Percentiles rank a stretch among this genome's conserved stretches.
These are phyloP conservation scores for Erigeron canadensis DNA, from an alignment of 129 eudicot genomes.

Conservation along the genomic window DNA sequence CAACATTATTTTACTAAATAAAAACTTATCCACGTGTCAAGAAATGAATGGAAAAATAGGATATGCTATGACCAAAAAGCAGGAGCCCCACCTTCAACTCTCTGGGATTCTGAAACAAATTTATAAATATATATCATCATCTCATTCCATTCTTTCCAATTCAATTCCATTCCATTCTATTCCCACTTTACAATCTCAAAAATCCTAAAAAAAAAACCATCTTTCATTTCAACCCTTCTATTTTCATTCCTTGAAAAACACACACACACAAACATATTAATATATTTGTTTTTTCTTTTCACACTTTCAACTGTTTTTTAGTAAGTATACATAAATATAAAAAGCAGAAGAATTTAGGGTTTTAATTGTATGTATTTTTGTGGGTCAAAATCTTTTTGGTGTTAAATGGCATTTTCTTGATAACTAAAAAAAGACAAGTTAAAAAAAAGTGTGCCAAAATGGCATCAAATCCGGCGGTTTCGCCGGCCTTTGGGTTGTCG, in stretches of 20 bases:
- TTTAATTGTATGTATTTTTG: slow-evolving; percentile 15
- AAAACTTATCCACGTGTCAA: slow-evolving; percentile 33
- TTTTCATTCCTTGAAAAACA: not conserved
- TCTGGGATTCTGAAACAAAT: slow-evolving; percentile 30
- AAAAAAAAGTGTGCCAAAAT: not conserved
- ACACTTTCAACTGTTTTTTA: not conserved
- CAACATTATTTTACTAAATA: too few relatives aligned
- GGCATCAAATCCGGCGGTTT: slow-evolving; percentile 24
- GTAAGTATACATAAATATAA: not conserved
- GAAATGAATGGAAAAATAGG: slow-evolving; percentile 16
- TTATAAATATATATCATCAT: slow-evolving; percentile 18
- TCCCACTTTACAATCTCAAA: slow-evolving; percentile 13
- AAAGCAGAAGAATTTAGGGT: slow-evolving; percentile 15
- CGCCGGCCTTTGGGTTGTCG: slow-evolving; percentile 48
- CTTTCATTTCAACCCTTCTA: not conserved
- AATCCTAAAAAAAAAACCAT: slow-evolving; percentile 11
- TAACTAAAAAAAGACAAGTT: not conserved
- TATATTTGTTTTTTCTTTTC: not conserved
- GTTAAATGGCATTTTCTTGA: slow-evolving; percentile 20
- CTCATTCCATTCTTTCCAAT: slow-evolving; percentile 24
- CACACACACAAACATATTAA: not conserved
- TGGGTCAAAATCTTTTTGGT: slow-evolving; percentile 3
- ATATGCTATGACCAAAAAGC: slow-evolving; percentile 13
- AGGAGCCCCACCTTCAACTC: slow-evolving; percentile 30
- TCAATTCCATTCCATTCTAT: not conserved